Evolutionary conservation across 2,329 filamentous ascomycete species (phyloP), one percentile per base, ranked within the genome.

Genomic region (Lithohypha guttulata): DNA sequence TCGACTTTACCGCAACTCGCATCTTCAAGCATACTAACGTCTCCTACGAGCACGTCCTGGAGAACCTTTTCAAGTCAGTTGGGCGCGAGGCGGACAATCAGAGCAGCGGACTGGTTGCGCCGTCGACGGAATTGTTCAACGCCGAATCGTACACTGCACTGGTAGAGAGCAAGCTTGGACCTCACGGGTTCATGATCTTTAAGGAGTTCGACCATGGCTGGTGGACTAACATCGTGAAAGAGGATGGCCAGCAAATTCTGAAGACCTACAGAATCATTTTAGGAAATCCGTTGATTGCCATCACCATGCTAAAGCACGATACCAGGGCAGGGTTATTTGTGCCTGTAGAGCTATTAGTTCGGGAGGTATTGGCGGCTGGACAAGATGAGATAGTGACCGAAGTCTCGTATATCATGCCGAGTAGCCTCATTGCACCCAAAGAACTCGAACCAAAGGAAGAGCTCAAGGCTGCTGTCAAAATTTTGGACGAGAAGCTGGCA

Each of bases 401-500:
- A 14, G 26, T 28, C 11, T 28, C 26, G 15, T 28, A 28, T 10
- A 28, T 28, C n/a, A 11, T 5, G 26, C 26, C 4, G 9, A 28
- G 26, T 14, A 28, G 26, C 15, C 15, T 28, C 6, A 28, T 28
- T n/a, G 9, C 26, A 28, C 26, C 26, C 26, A 11, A 11, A 28
- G 26, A 28, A 10, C n/a, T 28, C 11, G 11, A n/a, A 8, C 23
- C 23, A n/a, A 25, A 25, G 23, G 23, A 7, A n/a, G 23, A 28
- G 26, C 15, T 28, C 11, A 6, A n/a, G 8, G 23, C 11, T 11
- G 26, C 26, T 28, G 26, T 14, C 27, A 25, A 43, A 43, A n/a
- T 4, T 4, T 14, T 5, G 9, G 6, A 6, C 19, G 13, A 6
- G 13, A 5, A 4, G 6, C 19, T 32, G 17, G 29, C 13, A 32